phyloP scores from a whole-genome alignment of 768 basidiomycete genomes.

The Lepiota brunneoincarnata region DNA sequence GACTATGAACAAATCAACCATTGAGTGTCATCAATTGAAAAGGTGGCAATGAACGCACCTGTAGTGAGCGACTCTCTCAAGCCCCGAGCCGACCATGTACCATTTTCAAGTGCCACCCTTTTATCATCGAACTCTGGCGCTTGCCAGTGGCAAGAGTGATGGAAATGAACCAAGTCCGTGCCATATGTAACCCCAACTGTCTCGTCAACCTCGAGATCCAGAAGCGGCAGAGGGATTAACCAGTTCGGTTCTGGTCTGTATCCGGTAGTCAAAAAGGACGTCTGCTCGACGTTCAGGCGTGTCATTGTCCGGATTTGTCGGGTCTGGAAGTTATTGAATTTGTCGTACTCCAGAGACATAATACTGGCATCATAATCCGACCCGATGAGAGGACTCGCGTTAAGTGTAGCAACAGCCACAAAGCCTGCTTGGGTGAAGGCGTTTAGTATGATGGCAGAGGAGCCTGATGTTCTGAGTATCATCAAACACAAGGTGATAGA shows the following conservation, averaged over 20 bases:
- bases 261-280: background rate
- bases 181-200: background rate
- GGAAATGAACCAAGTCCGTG: background rate
- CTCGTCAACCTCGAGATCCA: background rate
- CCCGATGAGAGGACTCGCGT: no score
- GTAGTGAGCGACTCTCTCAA: background rate
- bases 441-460: no score
- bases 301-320: no score
- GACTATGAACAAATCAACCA: background rate
- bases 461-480: no score
- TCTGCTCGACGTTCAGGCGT: no score
- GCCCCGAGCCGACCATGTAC: background rate
- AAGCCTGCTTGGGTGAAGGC: no score
- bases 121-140: background rate
- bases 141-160: conserved; percentile 4
- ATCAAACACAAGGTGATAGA: no score
- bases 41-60: background rate
- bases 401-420: no score
- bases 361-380: no score
- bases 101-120: background rate
- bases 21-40: background rate
- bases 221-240: conserved; percentile 2
- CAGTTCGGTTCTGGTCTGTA: background rate
- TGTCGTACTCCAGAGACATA: no score
- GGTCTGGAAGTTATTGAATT: no score